Evolutionary conservation across 2,329 filamentous ascomycete genomes (phyloP).

Genomic region (Aspergillus pseudonomiae): DNA sequence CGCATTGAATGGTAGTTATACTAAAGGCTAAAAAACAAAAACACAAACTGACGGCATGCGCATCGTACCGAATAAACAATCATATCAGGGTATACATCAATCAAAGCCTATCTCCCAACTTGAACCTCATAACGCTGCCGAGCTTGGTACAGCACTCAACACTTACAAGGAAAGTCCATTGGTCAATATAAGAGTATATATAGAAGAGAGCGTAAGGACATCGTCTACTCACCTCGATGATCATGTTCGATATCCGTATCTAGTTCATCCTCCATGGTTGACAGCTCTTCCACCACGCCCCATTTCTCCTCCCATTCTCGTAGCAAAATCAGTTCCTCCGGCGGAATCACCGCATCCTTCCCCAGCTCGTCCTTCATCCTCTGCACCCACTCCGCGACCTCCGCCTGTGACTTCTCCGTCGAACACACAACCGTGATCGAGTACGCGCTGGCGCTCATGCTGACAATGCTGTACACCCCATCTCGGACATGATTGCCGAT

Average conservation of each 20-base stretch:
- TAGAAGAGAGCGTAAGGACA: neutral
- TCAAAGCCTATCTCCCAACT: neutral
- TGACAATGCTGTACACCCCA: neutral
- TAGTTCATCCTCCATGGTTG: neutral
- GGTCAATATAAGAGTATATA: neutral
- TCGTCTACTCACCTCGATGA: neutral
- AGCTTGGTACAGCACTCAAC: neutral
- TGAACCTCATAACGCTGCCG: neutral
- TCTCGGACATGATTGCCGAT: neutral
- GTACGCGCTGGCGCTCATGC: neutral
- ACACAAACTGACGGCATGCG: neutral
- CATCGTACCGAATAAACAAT: neutral
- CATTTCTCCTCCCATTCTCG: neutral
- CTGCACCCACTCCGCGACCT: conserved; percentile 30
- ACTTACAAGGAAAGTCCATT: neutral
- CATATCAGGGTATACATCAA: neutral
- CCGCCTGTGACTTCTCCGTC: neutral
- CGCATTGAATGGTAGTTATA: neutral
- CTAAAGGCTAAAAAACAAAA: neutral
- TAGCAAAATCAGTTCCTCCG: neutral
- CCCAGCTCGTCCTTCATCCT: neutral
- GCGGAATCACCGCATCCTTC: neutral
- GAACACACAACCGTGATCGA: neutral
- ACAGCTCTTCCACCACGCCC: neutral
- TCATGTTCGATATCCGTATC: neutral